These are phyloP conservation scores for Sugiyamaella novakii DNA, from an alignment of 1,139 yeast species.

Conservation along the genomic window DNA sequence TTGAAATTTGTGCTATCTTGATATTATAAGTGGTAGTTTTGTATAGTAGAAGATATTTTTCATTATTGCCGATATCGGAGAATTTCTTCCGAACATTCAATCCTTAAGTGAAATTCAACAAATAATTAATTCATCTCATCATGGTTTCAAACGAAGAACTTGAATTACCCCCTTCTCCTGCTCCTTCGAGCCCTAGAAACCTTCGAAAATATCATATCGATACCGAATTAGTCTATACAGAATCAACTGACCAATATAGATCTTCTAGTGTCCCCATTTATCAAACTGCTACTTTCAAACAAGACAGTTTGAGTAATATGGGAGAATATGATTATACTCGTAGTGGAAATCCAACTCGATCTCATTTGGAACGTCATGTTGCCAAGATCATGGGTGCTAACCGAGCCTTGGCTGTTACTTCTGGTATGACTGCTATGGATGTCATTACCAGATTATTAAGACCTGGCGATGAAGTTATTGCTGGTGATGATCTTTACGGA, in stretches of 20 bases:
- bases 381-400: conserved; percentile 75
- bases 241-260: conserved; percentile 70
- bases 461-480: conserved; percentile 83
- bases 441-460: conserved; percentile 71
- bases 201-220: conserved; percentile 48
- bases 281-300: conserved; percentile 92
- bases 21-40: too few species aligned
- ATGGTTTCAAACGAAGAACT: conserved; percentile 21
- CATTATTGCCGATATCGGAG: too few species aligned
- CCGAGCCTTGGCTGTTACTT: conserved; percentile 76
- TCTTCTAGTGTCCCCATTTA: conserved; percentile 88
- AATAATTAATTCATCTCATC: too few species aligned
- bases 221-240: conserved; percentile 72
- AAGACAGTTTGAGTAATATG: conserved; percentile 70
- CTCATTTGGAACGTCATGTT: conserved; percentile 73
- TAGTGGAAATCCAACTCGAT: conserved; percentile 93
- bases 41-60: too few species aligned
- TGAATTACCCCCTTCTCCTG: conserved; percentile 44
- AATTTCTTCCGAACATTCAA: too few species aligned
- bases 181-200: conserved; percentile 42
- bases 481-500: conserved; percentile 92
- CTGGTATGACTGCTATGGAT: conserved; percentile 93
- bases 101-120: too few species aligned
- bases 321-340: conserved; percentile 90
- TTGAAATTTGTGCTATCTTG: too few species aligned